These are phyloP conservation scores for Ustilago vetiveriae DNA, from an alignment of 1,284 basidiomycete genomes.

Conservation along the genomic window DNA sequence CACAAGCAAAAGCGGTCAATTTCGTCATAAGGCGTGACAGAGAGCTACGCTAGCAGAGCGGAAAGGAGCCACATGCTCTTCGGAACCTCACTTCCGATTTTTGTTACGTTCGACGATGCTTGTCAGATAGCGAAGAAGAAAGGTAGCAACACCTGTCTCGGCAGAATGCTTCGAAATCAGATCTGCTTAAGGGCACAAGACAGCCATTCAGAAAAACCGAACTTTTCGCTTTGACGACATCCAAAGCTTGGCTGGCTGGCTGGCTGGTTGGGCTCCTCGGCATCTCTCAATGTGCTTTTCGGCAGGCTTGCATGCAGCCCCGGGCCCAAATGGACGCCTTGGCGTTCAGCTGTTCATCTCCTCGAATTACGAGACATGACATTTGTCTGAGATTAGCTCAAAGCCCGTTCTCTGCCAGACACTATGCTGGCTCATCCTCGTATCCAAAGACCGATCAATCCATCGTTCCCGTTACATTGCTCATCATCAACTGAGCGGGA, in stretches of 20 bases:
- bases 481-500: no score
- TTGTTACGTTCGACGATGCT: not conserved
- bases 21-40: no score
- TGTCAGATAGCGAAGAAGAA: not conserved
- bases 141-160: not conserved
- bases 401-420: no score
- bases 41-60: no score
- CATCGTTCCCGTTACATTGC: not conserved
- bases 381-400: no score
- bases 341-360: not conserved
- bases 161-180: not conserved
- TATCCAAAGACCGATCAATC: not conserved
- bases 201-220: no score
- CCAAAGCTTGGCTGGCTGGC: no score
- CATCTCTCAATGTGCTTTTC: slow-evolving; percentile 29
- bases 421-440: not conserved
- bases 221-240: no score
- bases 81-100: not conserved
- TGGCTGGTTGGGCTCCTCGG: slow-evolving; percentile 6
- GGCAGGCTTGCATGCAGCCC: slow-evolving; percentile 19
- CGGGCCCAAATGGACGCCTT: slow-evolving; percentile 5
- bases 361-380: not conserved
- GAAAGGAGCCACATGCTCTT: not conserved
- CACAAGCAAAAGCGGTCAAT: no score
- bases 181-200: not conserved